Evolutionary conservation across 2,329 filamentous ascomycete genomes (phyloP).

Genomic region (Eurotiales sp.): DNA sequence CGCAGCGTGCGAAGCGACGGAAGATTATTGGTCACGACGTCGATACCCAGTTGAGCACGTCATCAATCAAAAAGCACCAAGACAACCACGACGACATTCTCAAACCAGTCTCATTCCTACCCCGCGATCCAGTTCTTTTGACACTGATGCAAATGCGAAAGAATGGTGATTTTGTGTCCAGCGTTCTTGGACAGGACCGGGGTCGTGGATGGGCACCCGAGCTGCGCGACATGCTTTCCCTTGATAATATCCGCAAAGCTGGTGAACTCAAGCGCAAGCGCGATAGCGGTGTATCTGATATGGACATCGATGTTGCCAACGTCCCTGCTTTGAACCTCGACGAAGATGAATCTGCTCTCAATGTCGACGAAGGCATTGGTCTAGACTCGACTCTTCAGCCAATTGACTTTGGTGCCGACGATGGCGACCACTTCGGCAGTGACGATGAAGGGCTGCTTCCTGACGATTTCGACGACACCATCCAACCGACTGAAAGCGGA

Average conservation of each 20-base stretch:
- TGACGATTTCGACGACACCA: constrained; percentile 75
- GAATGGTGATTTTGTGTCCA: constrained; percentile 83
- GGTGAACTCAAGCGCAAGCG: constrained; percentile 91
- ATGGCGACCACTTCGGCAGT: constrained; percentile 42
- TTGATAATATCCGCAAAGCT: constrained; percentile 72
- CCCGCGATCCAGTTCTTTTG: constrained; percentile 79
- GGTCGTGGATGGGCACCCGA: constrained; percentile 85
- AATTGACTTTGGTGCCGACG: constrained; percentile 63
- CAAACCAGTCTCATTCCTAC: constrained; percentile 75
- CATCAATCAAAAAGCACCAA: constrained; percentile 81
- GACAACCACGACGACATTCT: constrained; percentile 81
- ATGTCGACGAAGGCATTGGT: constrained; percentile 49
- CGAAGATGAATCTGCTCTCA: constrained; percentile 58
- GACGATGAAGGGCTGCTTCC: constrained; percentile 47
- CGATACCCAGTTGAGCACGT: constrained; percentile 71
- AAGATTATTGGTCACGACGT: constrained; percentile 79
- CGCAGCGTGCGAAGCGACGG: constrained; percentile 72
- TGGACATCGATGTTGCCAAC: constrained; percentile 66
- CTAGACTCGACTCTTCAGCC: constrained; percentile 53
- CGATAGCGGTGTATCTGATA: constrained; percentile 78
- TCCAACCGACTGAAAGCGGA: constrained; percentile 77
- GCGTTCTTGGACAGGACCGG: constrained; percentile 76
- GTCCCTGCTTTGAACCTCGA: constrained; percentile 59
- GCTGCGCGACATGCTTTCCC: constrained; percentile 82
- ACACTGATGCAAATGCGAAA: constrained; percentile 90